Conservation (phyloP, 805 yeast species). For the Cyberlindnera lachancei region DNA sequence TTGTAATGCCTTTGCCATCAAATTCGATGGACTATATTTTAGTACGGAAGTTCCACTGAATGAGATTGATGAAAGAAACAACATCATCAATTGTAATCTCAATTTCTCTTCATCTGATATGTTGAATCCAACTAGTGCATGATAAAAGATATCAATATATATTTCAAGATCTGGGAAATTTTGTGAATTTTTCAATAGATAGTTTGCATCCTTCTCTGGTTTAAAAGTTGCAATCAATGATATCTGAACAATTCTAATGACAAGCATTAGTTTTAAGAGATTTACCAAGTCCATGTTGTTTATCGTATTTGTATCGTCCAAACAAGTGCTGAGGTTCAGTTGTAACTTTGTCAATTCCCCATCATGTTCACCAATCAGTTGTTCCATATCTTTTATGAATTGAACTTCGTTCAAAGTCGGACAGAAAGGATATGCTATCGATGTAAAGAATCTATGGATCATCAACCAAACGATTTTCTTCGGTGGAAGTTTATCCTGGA, state of each 20-base stretch:
- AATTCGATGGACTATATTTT: conserved; percentile 5
- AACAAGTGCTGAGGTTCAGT: conserved; percentile 21
- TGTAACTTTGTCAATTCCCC: conserved; percentile 22
- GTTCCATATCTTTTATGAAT: conserved; percentile 31
- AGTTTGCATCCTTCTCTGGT: conserved; percentile 9
- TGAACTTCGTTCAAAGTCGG: conserved; percentile 54
- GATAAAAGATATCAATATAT: conserved; percentile 11
- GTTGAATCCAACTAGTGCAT: conserved; percentile 4
- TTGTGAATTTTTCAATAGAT: conserved; percentile 8
- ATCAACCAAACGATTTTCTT: conserved; percentile 48
- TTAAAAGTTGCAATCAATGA: conserved; percentile 10
- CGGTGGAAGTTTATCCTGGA: conserved; percentile 41
- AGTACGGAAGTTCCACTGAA: conserved; percentile 7
- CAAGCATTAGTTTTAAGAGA: conserved; percentile 9
- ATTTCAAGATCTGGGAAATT: conserved; percentile 14
- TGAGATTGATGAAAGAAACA: conserved; percentile 5
- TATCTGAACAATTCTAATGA: conserved; percentile 15
- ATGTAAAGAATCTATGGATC: conserved; percentile 41
- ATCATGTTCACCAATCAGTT: conserved; percentile 36
- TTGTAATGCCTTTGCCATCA: conserved; percentile 8
- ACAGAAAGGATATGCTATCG: conserved; percentile 43
- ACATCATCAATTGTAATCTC: conserved; percentile 8
- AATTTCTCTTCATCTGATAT: conserved; percentile 1
- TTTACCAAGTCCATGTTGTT: conserved; percentile 9
- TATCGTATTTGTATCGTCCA: no score